Percentiles rank a stretch among this genome's conserved stretches.
Evolutionary conservation across 106 monocot species (phyloP).

Genomic region (Apostasia ramifera): DNA sequence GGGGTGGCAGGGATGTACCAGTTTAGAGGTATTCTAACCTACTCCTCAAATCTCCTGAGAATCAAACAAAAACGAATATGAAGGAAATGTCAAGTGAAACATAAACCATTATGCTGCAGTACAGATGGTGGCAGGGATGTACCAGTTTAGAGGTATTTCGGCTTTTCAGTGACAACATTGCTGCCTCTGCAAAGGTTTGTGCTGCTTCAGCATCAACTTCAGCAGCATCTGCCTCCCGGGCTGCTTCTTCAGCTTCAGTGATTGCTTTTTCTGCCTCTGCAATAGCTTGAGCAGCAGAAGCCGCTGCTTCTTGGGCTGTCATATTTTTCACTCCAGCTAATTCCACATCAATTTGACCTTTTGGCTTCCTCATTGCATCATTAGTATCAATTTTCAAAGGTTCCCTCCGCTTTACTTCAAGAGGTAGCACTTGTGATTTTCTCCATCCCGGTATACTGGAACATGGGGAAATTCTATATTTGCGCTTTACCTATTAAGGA

Average conservation of each 20-base stretch:
- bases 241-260: slow-evolving; percentile 78
- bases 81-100: no score
- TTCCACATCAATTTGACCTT: slow-evolving; percentile 59
- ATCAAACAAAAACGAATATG: no score
- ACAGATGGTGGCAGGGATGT: slow-evolving; percentile 2
- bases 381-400: slow-evolving; percentile 13
- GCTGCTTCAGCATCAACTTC: slow-evolving; percentile 89
- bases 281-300: slow-evolving; percentile 71
- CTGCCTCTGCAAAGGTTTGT: slow-evolving; percentile 77
- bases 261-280: slow-evolving; percentile 84
- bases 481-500: slow-evolving; percentile 61
- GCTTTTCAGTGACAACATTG: slow-evolving; percentile 40
- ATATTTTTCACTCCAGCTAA: slow-evolving; percentile 49
- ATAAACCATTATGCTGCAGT: no score
- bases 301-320: slow-evolving; percentile 68
- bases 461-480: slow-evolving; percentile 66
- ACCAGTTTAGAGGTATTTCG: slow-evolving; percentile 51
- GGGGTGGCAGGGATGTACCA: slow-evolving; percentile 27
- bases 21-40: slow-evolving; percentile 37
- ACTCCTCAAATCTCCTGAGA: no score
- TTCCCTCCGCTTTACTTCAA: slow-evolving; percentile 33
- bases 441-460: slow-evolving; percentile 27
- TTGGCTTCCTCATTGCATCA: slow-evolving; percentile 25
- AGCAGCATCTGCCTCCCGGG: slow-evolving; percentile 67
- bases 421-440: slow-evolving; percentile 22